Evolutionary conservation across 768 basidiomycete genomes (phyloP).

Genomic region (Suillus subalutaceus): DNA sequence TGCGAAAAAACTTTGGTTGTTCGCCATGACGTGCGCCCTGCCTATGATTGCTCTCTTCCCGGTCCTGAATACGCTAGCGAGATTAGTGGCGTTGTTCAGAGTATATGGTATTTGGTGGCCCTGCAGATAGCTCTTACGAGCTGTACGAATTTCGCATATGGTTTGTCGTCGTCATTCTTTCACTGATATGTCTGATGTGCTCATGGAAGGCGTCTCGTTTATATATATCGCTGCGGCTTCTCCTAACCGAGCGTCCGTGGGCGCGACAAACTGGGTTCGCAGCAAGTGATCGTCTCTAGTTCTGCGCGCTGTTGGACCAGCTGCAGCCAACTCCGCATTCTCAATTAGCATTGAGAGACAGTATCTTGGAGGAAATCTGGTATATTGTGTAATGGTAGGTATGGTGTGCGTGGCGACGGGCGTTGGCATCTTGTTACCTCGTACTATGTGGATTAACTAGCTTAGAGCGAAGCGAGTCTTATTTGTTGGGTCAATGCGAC

Average conservation of each 20-base stretch:
- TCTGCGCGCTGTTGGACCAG: slow-evolving; percentile 31
- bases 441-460: background rate
- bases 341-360: slow-evolving; percentile 27
- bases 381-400: slow-evolving; percentile 45
- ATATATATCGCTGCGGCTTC: slow-evolving; percentile 68
- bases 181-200: background rate
- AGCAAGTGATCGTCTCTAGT: slow-evolving; percentile 30
- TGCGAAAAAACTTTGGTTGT: slow-evolving; percentile 56
- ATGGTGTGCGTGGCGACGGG: slow-evolving; percentile 29
- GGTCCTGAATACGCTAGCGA: slow-evolving; percentile 39
- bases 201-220: slow-evolving; percentile 59
- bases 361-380: slow-evolving; percentile 56
- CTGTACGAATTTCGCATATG: slow-evolving; percentile 35
- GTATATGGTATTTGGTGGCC: slow-evolving; percentile 53
- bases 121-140: slow-evolving; percentile 51
- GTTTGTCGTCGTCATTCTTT: background rate
- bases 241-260: slow-evolving; percentile 68
- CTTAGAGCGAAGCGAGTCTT: background rate
- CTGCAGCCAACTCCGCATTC: slow-evolving; percentile 28
- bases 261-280: slow-evolving; percentile 69
- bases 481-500: background rate
- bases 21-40: slow-evolving; percentile 49
- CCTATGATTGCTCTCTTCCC: slow-evolving; percentile 52
- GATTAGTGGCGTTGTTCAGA: background rate
- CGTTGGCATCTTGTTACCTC: background rate